Conservation (phyloP, 2,329 filamentous ascomycete species). For the Calonectria pseudoturangicola region DNA sequence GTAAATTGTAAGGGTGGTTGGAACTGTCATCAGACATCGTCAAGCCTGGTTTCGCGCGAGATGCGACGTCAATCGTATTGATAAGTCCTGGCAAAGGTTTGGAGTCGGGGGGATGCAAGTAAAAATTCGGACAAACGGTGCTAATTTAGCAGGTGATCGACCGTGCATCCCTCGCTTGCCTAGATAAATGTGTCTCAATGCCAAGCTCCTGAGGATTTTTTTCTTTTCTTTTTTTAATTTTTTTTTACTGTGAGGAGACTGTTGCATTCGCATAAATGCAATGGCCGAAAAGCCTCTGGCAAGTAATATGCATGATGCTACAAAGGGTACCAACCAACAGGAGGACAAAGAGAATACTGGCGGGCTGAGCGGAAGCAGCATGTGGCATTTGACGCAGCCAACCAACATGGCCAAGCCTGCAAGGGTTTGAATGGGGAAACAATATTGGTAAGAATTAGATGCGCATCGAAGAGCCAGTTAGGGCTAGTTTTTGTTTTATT, state of each 20-base stretch:
- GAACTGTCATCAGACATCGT: not conserved
- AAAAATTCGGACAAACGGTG: not conserved
- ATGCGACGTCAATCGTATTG: not conserved
- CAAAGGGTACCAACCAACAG: not conserved
- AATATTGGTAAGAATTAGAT: not conserved
- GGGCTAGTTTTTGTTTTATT: constrained; percentile 9
- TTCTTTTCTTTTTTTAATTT: not conserved
- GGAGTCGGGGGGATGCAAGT: constrained; percentile 1
- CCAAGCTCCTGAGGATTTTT: not conserved
- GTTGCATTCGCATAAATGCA: constrained; percentile 1
- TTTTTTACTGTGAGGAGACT: not conserved
- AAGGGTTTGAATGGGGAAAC: not conserved
- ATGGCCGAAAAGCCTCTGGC: not conserved
- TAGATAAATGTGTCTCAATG: not conserved
- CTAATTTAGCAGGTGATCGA: not conserved
- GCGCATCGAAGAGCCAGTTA: not conserved
- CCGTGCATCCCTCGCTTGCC: not conserved
- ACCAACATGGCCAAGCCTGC: not conserved
- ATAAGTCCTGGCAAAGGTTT: not conserved
- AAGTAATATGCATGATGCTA: not conserved
- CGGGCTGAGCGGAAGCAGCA: not conserved
- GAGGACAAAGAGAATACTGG: not conserved
- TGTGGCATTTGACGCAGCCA: not conserved
- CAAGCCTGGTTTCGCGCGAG: no score
- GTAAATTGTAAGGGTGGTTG: constrained; percentile 6